Base-by-base conservation (phyloP, 495 filamentous ascomycete genomes). In the Aspergillus coremiiformis region DNA sequence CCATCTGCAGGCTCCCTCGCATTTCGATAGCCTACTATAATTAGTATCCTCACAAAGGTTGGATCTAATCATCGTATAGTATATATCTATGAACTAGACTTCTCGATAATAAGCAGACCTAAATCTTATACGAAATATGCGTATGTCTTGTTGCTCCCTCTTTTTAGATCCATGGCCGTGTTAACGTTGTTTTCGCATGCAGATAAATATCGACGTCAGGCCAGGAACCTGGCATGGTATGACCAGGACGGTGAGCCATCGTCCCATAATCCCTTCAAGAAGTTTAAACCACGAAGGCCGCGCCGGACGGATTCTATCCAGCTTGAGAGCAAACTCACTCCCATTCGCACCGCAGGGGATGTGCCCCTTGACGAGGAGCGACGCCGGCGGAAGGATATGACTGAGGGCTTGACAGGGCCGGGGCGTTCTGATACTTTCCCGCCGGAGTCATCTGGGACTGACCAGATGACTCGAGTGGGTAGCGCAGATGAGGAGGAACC, bases 191-290 rank as follows among this genome's bases (percentile, higher is more conserved):
- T 23, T 9, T 35, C 22, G 30, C 15, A n/a, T 9, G 27, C 51
- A 79, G 76, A 78, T 55, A 76, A 65, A 55, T 74, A 70, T 47
- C 69, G 69, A 44, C 62, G 68, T 24, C 52, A 68, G 42, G 77
- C 77, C 33, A 70, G 64, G 35, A 61, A 66, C 4, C 54, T 70
- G 39, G 76, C 77, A 21, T 76, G 77, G 74, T 76, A 75, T 48
- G 69, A 71, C 49, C 55, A 70, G 7, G 69, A 76, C 15, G 73
- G 70, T 56, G 66, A 69, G 47, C 62, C 61, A 10, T 54, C 70
- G 2, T 65, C 64, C 4, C 68, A 69, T 54, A 79, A 79, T 50
- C 76, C 76, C n/a, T 79, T 77, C 53, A 71, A 73, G 54, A 74
- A 74, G 43, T 69, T 73, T 55, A 59, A 64, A 19, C 44, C 55